Evolutionary conservation across 2,329 filamentous ascomycete genomes (phyloP).

Genomic region (Aciculosporium take): DNA sequence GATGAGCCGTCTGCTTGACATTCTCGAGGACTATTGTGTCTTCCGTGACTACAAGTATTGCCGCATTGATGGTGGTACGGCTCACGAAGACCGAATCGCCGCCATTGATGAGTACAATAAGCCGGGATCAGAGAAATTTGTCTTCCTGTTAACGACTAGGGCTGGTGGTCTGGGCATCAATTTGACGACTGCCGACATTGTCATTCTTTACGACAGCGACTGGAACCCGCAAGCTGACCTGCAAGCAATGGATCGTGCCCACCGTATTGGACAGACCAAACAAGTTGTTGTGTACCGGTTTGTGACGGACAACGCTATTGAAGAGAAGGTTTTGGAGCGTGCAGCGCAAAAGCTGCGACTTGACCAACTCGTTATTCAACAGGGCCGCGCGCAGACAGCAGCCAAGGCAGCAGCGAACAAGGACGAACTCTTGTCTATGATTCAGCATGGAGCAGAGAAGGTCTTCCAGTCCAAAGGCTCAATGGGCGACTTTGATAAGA

Average conservation of each 20-base stretch:
- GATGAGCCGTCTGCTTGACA: slow-evolving; percentile 94
- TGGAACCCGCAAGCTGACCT: slow-evolving; percentile 98
- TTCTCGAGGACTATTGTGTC: slow-evolving; percentile 95
- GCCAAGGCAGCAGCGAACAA: slow-evolving; percentile 88
- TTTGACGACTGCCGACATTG: slow-evolving; percentile 85
- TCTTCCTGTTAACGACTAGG: slow-evolving; percentile 89
- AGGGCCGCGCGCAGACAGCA: slow-evolving; percentile 82
- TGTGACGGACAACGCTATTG: slow-evolving; percentile 94
- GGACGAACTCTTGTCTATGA: slow-evolving; percentile 93
- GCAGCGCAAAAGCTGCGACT: slow-evolving; percentile 93
- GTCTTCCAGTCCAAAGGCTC: slow-evolving; percentile 68
- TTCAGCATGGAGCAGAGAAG: slow-evolving; percentile 93
- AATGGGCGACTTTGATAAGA: slow-evolving; percentile 43
- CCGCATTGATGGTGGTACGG: slow-evolving; percentile 90
- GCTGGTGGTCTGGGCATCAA: slow-evolving; percentile 96
- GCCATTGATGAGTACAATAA: slow-evolving; percentile 99
- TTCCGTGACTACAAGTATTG: slow-evolving; percentile 93
- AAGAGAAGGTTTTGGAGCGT: slow-evolving; percentile 93
- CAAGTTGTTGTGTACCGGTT: slow-evolving; percentile 95
- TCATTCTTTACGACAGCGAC: slow-evolving; percentile 92
- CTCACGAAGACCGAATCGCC: slow-evolving; percentile 92
- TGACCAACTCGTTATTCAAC: slow-evolving; percentile 94
- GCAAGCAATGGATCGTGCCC: slow-evolving; percentile 96
- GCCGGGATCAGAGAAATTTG: slow-evolving; percentile 85
- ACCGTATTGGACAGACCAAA: slow-evolving; percentile 97